Conservation (phyloP, 2,329 filamentous ascomycete species). For the Davidsoniella eucalypti region DNA sequence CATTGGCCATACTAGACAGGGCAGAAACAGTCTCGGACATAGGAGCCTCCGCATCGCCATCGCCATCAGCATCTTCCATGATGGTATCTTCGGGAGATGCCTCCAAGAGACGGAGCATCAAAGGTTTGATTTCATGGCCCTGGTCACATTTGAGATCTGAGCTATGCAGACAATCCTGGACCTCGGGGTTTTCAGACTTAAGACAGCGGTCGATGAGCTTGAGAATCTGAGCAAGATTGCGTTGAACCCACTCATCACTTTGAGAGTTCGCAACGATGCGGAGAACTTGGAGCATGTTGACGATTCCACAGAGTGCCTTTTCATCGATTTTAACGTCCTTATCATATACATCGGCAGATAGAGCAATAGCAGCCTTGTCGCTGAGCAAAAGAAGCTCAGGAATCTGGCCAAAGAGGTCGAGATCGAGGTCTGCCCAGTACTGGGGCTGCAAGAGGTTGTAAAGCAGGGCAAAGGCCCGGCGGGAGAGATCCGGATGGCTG, state of each 20-base stretch:
- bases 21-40: slow-evolving; percentile 78
- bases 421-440: slow-evolving; percentile 82
- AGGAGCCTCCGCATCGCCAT: slow-evolving; percentile 64
- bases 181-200: slow-evolving; percentile 74
- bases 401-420: slow-evolving; percentile 72
- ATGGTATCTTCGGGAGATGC: slow-evolving; percentile 63
- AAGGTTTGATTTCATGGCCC: slow-evolving; percentile 53
- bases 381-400: slow-evolving; percentile 72
- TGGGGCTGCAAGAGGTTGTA: slow-evolving; percentile 71
- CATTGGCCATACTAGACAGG: slow-evolving; percentile 70
- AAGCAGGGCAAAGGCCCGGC: slow-evolving; percentile 67
- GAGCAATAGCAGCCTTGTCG: slow-evolving; percentile 52
- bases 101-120: slow-evolving; percentile 68
- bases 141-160: slow-evolving; percentile 54
- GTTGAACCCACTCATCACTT: slow-evolving; percentile 76
- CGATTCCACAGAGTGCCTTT: slow-evolving; percentile 38
- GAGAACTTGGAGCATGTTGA: slow-evolving; percentile 82
- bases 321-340: slow-evolving; percentile 60
- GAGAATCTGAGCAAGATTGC: slow-evolving; percentile 60
- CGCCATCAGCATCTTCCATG: slow-evolving; percentile 64
- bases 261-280: slow-evolving; percentile 80
- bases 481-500: slow-evolving; percentile 22
- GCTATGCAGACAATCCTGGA: slow-evolving; percentile 81
- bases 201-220: slow-evolving; percentile 81
- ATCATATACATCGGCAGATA: slow-evolving; percentile 42